Percentiles rank a stretch among this genome's conserved stretches.
Conservation (phyloP, 2,329 filamentous ascomycete species). For the Myriosclerotinia curreyana region DNA sequence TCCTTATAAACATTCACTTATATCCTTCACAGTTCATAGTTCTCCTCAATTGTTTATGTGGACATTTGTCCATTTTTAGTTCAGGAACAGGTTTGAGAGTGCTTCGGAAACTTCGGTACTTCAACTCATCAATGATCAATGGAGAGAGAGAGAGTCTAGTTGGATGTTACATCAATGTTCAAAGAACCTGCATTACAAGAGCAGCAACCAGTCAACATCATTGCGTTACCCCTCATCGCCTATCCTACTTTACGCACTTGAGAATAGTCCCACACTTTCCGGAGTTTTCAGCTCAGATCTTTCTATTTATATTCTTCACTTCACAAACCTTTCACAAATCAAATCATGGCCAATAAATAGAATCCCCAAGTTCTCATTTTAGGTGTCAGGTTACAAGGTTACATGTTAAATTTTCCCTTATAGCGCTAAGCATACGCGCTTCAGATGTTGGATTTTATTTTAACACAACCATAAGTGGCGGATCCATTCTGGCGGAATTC, state of each 20-base stretch:
- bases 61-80: no score
- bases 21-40: no score
- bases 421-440: not conserved
- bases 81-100: no score
- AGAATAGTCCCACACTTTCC: no score
- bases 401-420: not conserved
- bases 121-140: no score
- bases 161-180: no score
- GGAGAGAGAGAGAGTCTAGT: no score
- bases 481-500: not conserved
- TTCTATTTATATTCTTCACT: not conserved
- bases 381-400: not conserved
- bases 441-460: no score
- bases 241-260: no score
- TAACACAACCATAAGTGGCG: not conserved
- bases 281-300: slow-evolving; percentile 9
- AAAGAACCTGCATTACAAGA: slow-evolving; percentile 1
- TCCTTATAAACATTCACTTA: no score
- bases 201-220: not conserved
- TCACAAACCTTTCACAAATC: not conserved
- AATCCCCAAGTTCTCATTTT: not conserved
- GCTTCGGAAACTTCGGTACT: no score
- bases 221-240: slow-evolving; percentile 10
- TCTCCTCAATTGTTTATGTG: no score
- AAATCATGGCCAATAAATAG: not conserved